Percentiles rank a stretch among this genome's conserved stretches.
phyloP scores from a whole-genome alignment of 495 filamentous ascomycete genomes.

The Chaetomium fimeti region DNA sequence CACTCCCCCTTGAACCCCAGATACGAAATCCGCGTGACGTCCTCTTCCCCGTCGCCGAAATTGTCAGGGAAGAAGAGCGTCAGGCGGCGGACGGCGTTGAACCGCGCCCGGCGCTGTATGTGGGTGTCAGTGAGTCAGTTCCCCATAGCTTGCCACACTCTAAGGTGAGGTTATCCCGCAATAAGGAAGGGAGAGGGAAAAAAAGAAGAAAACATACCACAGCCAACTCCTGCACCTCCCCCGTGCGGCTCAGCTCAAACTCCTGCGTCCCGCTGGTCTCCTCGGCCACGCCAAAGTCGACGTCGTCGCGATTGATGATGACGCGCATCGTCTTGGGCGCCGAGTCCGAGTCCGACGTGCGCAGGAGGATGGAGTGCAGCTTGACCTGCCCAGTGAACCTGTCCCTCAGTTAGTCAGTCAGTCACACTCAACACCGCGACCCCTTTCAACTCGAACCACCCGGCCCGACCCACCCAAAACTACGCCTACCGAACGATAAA shows the following conservation, averaged over 20 bases:
- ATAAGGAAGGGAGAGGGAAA: not conserved
- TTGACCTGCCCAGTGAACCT: constrained; percentile 94
- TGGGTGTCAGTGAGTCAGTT: not conserved
- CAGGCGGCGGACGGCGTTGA: constrained; percentile 73
- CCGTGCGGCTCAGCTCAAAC: constrained; percentile 73
- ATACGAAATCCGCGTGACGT: constrained; percentile 75
- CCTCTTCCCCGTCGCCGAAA: constrained; percentile 64
- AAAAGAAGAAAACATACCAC: constrained; percentile 46
- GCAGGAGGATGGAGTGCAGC: constrained; percentile 81
- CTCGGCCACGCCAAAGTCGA: constrained; percentile 76
- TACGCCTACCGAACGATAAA: too few species aligned
- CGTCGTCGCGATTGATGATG: constrained; percentile 77
- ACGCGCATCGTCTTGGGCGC: constrained; percentile 84
- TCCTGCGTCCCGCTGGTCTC: constrained; percentile 71
- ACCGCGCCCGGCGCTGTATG: constrained; percentile 64
- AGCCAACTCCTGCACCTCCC: constrained; percentile 78
- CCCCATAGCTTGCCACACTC: too few species aligned
- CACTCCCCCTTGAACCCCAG: constrained; percentile 92
- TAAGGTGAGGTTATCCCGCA: too few species aligned
- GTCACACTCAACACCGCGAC: not conserved
- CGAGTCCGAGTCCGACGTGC: constrained; percentile 64
- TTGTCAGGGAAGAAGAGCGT: constrained; percentile 83
- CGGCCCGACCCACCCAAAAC: too few species aligned
- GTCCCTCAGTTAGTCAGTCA: not conserved
- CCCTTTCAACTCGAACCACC: too few species aligned